A percentile compares a stretch with the other conserved stretches of the same genome.
Conservation (phyloP, 2,329 filamentous ascomycete genomes). For the Cladophialophora exuberans region DNA sequence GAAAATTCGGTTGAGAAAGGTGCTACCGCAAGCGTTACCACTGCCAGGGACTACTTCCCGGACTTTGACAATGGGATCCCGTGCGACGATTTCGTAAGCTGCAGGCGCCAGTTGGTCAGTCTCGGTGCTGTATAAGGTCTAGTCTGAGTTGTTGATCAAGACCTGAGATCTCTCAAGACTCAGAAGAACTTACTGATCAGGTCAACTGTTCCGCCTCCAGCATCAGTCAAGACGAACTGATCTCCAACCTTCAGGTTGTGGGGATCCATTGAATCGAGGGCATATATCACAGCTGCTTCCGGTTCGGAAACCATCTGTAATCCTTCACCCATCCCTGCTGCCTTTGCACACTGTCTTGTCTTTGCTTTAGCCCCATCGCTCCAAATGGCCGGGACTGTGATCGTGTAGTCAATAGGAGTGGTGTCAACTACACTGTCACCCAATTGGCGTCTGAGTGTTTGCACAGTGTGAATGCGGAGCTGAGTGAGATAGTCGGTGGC, state of each 20-base stretch:
- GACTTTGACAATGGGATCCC: conserved; percentile 34
- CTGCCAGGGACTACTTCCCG: conserved; percentile 35
- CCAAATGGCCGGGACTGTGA: conserved; percentile 40
- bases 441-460: conserved; percentile 22
- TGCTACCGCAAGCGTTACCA: conserved; percentile 36
- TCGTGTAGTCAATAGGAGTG: conserved; percentile 31
- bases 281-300: conserved; percentile 40
- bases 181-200: too few relatives aligned
- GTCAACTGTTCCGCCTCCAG: conserved; percentile 44
- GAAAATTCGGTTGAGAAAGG: conserved; percentile 37
- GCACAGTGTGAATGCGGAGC: conserved; percentile 22
- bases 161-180: too few relatives aligned
- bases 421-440: conserved; percentile 19
- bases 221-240: conserved; percentile 42
- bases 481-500: conserved; percentile 27
- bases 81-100: conserved; percentile 33
- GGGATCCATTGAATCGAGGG: conserved; percentile 33
- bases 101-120: conserved; percentile 32
- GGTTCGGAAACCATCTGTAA: conserved; percentile 35
- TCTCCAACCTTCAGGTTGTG: conserved; percentile 28
- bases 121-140: neutral
- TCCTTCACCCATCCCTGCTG: conserved; percentile 33
- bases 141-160: neutral
- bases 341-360: conserved; percentile 17
- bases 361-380: conserved; percentile 33